Evolutionary conservation across 495 filamentous ascomycete genomes (phyloP).

Genomic region (Sordaria brevicollis): DNA sequence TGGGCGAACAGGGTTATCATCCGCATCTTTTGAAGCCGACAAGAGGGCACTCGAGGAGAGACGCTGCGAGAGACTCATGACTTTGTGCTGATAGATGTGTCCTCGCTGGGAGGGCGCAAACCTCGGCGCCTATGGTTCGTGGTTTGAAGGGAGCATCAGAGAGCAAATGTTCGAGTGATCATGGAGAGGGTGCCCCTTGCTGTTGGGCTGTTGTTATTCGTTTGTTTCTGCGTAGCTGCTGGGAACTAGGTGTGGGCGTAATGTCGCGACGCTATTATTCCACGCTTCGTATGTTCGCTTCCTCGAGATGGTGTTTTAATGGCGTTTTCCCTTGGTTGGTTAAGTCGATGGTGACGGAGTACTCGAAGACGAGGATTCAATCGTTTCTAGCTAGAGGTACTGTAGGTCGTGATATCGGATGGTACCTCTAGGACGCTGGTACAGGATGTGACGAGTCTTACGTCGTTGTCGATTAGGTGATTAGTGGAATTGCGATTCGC

Average conservation of each 20-base stretch:
- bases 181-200: neutral
- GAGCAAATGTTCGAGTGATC: neutral
- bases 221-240: neutral
- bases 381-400: neutral
- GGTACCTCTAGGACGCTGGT: neutral
- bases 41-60: conserved; percentile 17
- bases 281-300: neutral
- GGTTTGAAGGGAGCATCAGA: conserved; percentile 20
- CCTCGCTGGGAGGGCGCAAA: conserved; percentile 15
- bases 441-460: neutral
- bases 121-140: conserved; percentile 16
- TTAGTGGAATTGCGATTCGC: neutral
- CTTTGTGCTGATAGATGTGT: conserved; percentile 10
- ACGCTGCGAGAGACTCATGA: conserved; percentile 20
- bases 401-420: neutral
- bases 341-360: neutral
- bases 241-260: neutral
- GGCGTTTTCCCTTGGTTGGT: neutral
- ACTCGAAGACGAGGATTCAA: neutral
- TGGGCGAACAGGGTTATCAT: conserved; percentile 13
- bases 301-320: neutral
- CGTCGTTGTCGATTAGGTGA: neutral
- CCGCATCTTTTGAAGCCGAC: conserved; percentile 12
- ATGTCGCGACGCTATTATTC: neutral
- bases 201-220: neutral